Conservation (phyloP, 2,329 filamentous ascomycete genomes). For the Paramyrothecium sp. region DNA sequence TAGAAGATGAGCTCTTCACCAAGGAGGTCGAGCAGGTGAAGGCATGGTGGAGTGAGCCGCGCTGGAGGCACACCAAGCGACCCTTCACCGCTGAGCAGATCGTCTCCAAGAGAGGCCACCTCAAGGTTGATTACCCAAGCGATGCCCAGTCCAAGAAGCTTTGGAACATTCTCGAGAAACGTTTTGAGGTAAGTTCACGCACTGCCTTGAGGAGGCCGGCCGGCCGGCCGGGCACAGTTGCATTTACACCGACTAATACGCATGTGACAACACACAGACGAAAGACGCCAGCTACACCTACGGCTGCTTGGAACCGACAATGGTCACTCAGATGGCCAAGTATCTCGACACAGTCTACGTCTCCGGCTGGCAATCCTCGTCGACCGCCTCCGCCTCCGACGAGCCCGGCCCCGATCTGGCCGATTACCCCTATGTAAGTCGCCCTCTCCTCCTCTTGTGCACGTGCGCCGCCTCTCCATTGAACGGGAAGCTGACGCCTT, state of each 20-base stretch:
- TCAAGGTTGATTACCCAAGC: slow-evolving; percentile 90
- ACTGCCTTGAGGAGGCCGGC: no score
- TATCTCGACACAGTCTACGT: slow-evolving; percentile 98
- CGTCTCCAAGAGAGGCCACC: slow-evolving; percentile 87
- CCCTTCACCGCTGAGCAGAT: slow-evolving; percentile 97
- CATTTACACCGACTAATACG: no score
- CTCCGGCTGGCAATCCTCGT: slow-evolving; percentile 97
- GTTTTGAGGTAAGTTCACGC: slow-evolving; percentile 74
- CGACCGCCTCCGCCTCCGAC: slow-evolving; percentile 89
- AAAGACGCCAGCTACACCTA: slow-evolving; percentile 91
- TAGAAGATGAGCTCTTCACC: slow-evolving; percentile 67
- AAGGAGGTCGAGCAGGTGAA: slow-evolving; percentile 86
- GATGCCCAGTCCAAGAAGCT: slow-evolving; percentile 91
- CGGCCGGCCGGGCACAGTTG: no score
- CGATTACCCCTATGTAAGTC: slow-evolving; percentile 85
- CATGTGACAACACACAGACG: slow-evolving; percentile 51
- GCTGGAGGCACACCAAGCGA: slow-evolving; percentile 91
- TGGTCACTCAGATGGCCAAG: slow-evolving; percentile 99
- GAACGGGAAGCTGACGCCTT: slow-evolving; percentile 22
- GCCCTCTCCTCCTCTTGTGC: slow-evolving; percentile 1
- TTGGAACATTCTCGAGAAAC: slow-evolving; percentile 82
- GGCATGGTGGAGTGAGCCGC: slow-evolving; percentile 88
- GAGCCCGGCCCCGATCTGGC: slow-evolving; percentile 97
- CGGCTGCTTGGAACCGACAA: slow-evolving; percentile 94
- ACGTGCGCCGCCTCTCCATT: not conserved